Base-by-base conservation (phyloP, 2,329 filamentous ascomycete species). In the Aphanoascus verrucosus region DNA sequence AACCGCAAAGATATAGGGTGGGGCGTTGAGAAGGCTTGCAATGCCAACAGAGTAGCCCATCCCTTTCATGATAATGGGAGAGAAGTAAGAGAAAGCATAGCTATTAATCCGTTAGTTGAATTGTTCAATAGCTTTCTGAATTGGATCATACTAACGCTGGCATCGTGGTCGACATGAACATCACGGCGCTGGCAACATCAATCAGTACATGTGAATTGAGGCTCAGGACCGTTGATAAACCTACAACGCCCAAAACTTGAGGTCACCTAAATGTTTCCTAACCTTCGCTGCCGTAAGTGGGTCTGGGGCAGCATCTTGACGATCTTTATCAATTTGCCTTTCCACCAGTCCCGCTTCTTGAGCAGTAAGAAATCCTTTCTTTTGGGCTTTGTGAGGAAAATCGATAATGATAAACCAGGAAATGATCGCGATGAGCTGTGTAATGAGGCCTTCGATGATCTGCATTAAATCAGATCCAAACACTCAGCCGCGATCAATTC, bases 371-470 rank as follows among this genome's bases (percentile, higher is more conserved):
- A 84, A 84, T 3, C 63, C 67, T 45, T 61, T 68, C 4, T 64
- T 65, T 46, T 76, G 71, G 55, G 72, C 71, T 6, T 75, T 76
- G 63, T 84, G 81, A 17, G 81, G 81, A 63, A 84, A 84, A 63
- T 83, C 80, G 55, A 83, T 77, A 9, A 84, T 75, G 11, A 82
- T 67, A 70, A 80, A 77, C 68, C 78, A 83, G 47, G 75, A 70
- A 1, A 62, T 60, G 3, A 76, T 53, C 20, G 71, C 80, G 2
- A 83, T 63, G 14, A 72, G 45, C 53, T 76, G 75, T 5, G 82
- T 85, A 20, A 85, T 58, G 9, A 70, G 43, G 11, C 71, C 71
- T 60, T 68, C 69, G 59, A 71, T 64, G 15, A 69, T 75, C 55
- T 57, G 20, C 1, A 35, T 28, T 11, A 14, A 9, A 19, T 40